phyloP scores from a whole-genome alignment of 2,329 filamentous ascomycete species.

The Colletotrichum trifolii region DNA sequence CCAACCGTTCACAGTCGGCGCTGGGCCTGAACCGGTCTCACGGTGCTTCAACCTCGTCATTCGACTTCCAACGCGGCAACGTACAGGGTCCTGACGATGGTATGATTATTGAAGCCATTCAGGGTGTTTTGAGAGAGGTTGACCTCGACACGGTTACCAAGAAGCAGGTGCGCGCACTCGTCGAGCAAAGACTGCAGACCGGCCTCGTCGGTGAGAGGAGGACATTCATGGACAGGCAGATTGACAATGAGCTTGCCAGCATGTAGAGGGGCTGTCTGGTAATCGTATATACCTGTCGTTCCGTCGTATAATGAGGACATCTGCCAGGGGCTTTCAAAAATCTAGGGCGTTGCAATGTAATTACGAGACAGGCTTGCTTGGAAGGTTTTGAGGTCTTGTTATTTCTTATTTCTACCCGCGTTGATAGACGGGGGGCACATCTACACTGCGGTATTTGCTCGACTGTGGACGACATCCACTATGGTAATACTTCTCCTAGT shows the following conservation, averaged over 20 bases:
- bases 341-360: slow-evolving; percentile 30
- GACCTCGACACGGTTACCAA: slow-evolving; percentile 98
- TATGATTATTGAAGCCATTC: slow-evolving; percentile 86
- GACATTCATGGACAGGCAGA: slow-evolving; percentile 90
- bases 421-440: slow-evolving; percentile 15
- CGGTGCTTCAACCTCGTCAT: slow-evolving; percentile 63
- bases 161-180: slow-evolving; percentile 92
- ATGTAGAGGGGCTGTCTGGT: slow-evolving; percentile 69
- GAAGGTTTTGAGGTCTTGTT: slow-evolving; percentile 12
- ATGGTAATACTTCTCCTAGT: slow-evolving; percentile 32
- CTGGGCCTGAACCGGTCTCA: slow-evolving; percentile 60
- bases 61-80: slow-evolving; percentile 70
- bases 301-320: slow-evolving; percentile 26
- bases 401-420: slow-evolving; percentile 8
- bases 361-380: slow-evolving; percentile 20
- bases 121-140: slow-evolving; percentile 83
- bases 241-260: slow-evolving; percentile 91
- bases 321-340: slow-evolving; percentile 22
- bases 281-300: slow-evolving; percentile 30
- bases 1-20: slow-evolving; percentile 55
- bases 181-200: slow-evolving; percentile 92
- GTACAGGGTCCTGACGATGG: slow-evolving; percentile 78
- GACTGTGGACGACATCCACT: slow-evolving; percentile 23
- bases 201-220: slow-evolving; percentile 87
- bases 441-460: slow-evolving; percentile 11